phyloP scores from a whole-genome alignment of 1,284 basidiomycete genomes.

The Ustilago xerochloae region DNA sequence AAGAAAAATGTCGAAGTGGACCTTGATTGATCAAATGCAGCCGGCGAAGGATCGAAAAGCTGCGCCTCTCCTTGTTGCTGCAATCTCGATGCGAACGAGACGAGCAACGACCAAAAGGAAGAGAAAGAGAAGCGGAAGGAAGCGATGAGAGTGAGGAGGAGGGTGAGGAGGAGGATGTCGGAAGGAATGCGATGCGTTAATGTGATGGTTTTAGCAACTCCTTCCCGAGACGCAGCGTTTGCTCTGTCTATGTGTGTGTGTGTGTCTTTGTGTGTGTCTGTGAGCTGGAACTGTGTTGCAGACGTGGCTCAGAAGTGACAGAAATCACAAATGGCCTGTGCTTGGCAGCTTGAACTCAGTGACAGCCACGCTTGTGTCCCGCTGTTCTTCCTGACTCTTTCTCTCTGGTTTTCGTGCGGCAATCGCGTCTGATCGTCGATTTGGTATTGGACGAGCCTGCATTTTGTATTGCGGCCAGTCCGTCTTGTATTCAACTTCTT shows the following conservation, averaged over 20 bases:
- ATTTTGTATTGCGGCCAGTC: neutral
- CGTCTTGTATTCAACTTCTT: neutral
- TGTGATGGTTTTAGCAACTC: constrained; percentile 14
- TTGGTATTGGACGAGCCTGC: constrained; percentile 1
- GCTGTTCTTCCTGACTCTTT: neutral
- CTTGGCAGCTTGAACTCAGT: constrained; percentile 24
- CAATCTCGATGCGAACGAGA: neutral
- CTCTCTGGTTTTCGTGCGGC: constrained; percentile 23
- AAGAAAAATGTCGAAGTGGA: too few species aligned
- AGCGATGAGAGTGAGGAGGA: neutral
- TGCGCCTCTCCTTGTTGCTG: constrained; percentile 3
- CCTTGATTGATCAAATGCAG: constrained; percentile 2
- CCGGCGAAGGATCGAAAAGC: neutral
- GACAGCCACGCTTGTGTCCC: too few species aligned
- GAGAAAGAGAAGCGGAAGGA: too few species aligned
- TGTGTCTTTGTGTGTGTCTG: neutral
- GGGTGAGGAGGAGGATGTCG: neutral
- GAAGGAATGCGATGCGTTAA: neutral
- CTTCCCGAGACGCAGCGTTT: neutral
- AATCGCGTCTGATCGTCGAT: constrained; percentile 11
- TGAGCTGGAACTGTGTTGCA: constrained; percentile 12
- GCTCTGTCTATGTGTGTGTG: neutral
- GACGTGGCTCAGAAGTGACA: constrained; percentile 24
- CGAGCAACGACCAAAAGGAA: neutral
- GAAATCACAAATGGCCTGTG: constrained; percentile 29